Conservation (phyloP, 208 protist genomes). For the Sergeia podlipaevii region DNA sequence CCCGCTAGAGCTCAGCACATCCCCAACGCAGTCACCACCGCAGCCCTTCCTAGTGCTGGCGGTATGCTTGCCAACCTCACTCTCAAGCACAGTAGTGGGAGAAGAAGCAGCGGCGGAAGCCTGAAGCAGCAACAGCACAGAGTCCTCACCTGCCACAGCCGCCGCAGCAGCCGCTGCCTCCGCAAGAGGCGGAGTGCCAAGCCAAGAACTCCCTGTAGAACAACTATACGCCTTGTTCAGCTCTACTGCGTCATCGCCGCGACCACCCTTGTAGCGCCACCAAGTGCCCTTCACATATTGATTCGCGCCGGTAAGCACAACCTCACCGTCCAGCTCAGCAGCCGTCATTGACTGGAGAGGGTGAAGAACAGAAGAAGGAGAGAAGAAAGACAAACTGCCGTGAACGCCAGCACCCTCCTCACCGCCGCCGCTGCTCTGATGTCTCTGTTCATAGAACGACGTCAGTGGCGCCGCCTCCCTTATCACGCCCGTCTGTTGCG, state of each 20-base stretch:
- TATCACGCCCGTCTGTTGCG: not conserved
- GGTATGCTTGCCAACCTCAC: conserved; percentile 11
- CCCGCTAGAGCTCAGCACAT: not conserved
- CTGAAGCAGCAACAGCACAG: no score
- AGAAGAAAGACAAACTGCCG: no score
- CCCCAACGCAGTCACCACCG: not conserved
- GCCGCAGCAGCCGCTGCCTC: conserved; percentile 9
- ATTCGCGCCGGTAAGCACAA: not conserved
- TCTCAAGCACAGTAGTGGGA: conserved; percentile 14
- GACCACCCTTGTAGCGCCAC: conserved; percentile 44
- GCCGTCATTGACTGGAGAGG: no score
- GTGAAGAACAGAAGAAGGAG: no score
- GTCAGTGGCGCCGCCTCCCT: not conserved
- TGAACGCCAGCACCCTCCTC: no score
- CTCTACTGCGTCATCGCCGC: conserved; percentile 73
- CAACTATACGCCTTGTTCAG: conserved; percentile 66
- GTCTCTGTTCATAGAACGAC: no score
- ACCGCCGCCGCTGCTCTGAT: no score
- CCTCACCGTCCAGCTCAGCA: not conserved
- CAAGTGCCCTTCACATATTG: conserved; percentile 36
- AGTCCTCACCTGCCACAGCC: no score
- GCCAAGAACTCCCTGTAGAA: conserved; percentile 59
- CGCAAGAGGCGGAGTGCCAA: conserved; percentile 29
- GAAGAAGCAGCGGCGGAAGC: no score
- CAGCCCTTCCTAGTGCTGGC: not conserved